These are phyloP conservation scores for Fonsecaea multimorphosa DNA, from an alignment of 2,329 filamentous ascomycete species.

Conservation along the genomic window DNA sequence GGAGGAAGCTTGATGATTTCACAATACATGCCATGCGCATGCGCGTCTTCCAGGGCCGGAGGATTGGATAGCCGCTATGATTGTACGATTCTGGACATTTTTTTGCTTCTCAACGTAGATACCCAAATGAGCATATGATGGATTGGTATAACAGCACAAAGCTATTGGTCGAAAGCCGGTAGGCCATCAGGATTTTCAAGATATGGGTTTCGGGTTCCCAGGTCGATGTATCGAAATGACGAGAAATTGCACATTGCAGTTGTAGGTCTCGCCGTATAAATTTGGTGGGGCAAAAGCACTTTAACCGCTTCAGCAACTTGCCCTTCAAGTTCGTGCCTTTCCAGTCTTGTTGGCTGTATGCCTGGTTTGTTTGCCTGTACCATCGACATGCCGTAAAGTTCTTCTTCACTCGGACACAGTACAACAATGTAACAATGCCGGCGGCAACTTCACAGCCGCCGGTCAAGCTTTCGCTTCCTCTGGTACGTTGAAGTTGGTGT, in stretches of 20 bases:
- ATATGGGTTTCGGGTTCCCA: background rate
- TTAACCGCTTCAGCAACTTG: background rate
- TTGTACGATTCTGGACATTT: constrained; percentile 12
- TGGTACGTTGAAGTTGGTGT: constrained; percentile 50
- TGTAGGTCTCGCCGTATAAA: background rate
- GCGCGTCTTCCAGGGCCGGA: background rate
- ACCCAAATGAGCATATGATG: constrained; percentile 17
- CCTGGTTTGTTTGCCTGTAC: background rate
- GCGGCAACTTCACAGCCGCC: constrained; percentile 53
- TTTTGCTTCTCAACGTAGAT: constrained; percentile 10
- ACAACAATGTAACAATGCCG: constrained; percentile 46
- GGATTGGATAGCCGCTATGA: constrained; percentile 4
- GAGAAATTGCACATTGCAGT: background rate
- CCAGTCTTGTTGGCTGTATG: background rate
- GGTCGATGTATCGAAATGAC: background rate
- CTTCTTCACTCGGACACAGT: background rate
- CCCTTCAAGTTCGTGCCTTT: too few species aligned
- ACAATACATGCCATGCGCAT: background rate
- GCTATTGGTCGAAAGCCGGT: background rate
- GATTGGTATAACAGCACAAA: constrained; percentile 2
- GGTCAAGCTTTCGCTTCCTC: constrained; percentile 68
- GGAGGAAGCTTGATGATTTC: background rate
- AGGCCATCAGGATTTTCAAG: background rate
- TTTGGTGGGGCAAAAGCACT: background rate
- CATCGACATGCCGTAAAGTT: background rate